A percentile compares a stretch with the other conserved stretches of the same genome.
Conservation (phyloP, 1,139 yeast genomes). For the Pneumocystis oryctolagi region DNA sequence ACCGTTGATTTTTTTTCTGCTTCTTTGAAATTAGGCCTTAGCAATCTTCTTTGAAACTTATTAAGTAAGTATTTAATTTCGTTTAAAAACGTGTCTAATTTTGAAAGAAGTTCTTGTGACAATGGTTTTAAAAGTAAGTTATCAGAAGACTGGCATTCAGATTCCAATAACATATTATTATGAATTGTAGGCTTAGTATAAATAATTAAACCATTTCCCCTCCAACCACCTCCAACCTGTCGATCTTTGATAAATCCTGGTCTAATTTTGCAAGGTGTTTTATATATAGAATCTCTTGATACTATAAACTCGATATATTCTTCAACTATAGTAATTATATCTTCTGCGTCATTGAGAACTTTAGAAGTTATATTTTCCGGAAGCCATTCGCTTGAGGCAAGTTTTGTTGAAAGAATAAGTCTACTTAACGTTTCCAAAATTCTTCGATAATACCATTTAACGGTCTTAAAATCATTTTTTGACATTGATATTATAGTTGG, state of each 20-base stretch:
- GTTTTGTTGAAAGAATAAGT: slow-evolving; percentile 5
- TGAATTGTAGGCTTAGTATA: neutral
- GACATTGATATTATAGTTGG: neutral
- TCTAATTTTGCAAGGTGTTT: neutral
- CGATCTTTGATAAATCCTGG: slow-evolving; percentile 10
- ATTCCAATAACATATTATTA: neutral
- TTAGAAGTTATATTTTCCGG: slow-evolving; percentile 2
- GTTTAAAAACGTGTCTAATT: slow-evolving; percentile 1
- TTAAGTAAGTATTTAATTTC: slow-evolving; percentile 11
- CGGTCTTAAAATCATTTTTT: neutral
- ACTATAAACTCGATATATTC: slow-evolving; percentile 2
- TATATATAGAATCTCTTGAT: neutral
- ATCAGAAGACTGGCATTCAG: neutral
- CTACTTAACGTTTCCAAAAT: slow-evolving; percentile 4
- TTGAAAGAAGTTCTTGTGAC: neutral
- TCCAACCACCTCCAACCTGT: slow-evolving; percentile 14
- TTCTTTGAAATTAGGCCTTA: neutral
- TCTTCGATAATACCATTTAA: neutral
- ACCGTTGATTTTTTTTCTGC: neutral
- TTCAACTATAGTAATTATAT: slow-evolving; percentile 6
- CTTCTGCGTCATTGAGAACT: slow-evolving; percentile 7
- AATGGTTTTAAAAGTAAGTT: neutral
- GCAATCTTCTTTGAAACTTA: slow-evolving; percentile 7
- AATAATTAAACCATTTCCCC: slow-evolving; percentile 9
- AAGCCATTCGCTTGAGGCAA: slow-evolving; percentile 8